Evolutionary conservation across 2,329 filamentous ascomycete species (phyloP), one percentile per base, ranked within the genome.

Genomic region (Tolypocladium tundrense): DNA sequence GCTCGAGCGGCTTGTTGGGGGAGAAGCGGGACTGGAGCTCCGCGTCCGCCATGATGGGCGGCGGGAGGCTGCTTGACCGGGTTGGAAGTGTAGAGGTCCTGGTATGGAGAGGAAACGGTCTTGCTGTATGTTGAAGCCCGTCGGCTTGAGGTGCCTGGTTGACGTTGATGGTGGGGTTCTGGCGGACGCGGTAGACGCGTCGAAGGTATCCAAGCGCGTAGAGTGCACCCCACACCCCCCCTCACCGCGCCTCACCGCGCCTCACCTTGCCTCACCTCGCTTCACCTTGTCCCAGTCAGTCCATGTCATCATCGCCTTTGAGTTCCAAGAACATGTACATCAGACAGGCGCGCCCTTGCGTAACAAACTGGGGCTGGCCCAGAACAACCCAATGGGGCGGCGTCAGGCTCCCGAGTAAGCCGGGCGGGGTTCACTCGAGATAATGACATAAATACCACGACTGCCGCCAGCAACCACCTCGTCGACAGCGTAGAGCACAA

Each of bases 1-100:
- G 77, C 61, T 90, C 84, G 7, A 97, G 78, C 42, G 82, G 63
- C 57, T 69, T 66, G 62, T 71, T 68, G 45, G 72, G 71, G 14
- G 73, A 70, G 66, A 75, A 75, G 60, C 64, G 68, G 33, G 62
- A 61, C 62, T 69, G 65, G 56, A 75, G 64, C 56, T 74, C 71
- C 56, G 66, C 63, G 60, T 70, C 68, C 54, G 72, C 70, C 72
- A 75, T 75, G 64, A 31, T 64, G 67, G 63, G 48, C 9, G 35
- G 13, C 10, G 31, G 24, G 4, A 16, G 43, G 21, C 41, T 9
- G 19, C 31, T 35, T 51, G 48, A 14, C 27, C 19, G 31, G 5
- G 19, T 51, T 19, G 31, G 31, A 16, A 7, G 48, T 27, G 45
- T 14, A 5, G 27, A 11, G 16, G 45, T 33, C 16, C 14, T 19